These are phyloP conservation scores for Talaromyces ruber DNA, from an alignment of 495 filamentous ascomycete genomes.

Conservation along the genomic window DNA sequence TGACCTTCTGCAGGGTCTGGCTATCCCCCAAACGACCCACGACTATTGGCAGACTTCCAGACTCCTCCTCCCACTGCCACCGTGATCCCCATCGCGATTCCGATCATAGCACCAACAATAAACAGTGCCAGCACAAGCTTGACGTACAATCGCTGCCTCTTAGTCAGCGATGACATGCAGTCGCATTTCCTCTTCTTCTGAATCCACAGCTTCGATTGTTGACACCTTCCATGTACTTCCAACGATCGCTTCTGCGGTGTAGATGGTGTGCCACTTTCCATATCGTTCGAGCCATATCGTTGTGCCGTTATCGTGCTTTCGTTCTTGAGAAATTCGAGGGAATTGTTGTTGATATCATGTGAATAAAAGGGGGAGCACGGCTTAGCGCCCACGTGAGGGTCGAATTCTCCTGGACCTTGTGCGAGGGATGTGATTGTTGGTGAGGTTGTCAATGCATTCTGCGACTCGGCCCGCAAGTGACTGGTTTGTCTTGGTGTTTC, in stretches of 20 bases:
- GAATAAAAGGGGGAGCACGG: constrained; percentile 54
- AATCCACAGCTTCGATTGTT: constrained; percentile 35
- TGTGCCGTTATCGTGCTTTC: constrained; percentile 24
- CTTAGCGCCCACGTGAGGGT: constrained; percentile 33
- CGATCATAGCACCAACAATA: constrained; percentile 50
- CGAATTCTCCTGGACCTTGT: constrained; percentile 21
- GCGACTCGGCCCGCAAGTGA: not conserved
- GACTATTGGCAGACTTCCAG: constrained; percentile 33
- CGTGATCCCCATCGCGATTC: constrained; percentile 54
- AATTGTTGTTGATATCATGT: constrained; percentile 41
- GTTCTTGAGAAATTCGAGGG: constrained; percentile 34
- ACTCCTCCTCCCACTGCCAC: constrained; percentile 51
- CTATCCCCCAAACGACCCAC: constrained; percentile 13
- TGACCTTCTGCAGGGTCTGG: not conserved
- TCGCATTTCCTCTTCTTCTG: constrained; percentile 21
- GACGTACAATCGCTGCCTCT: constrained; percentile 39
- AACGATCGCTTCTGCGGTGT: constrained; percentile 7
- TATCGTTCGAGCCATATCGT: constrained; percentile 15
- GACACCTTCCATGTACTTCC: constrained; percentile 12
- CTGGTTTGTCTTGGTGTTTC: not conserved
- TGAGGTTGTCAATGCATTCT: not conserved
- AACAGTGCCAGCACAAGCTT: constrained; percentile 48
- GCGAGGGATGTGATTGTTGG: constrained; percentile 1
- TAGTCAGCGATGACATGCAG: constrained; percentile 32
- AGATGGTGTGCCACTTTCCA: constrained; percentile 17